These are phyloP conservation scores for Patellaria atrata DNA, from an alignment of 495 filamentous ascomycete genomes.

Conservation along the genomic window DNA sequence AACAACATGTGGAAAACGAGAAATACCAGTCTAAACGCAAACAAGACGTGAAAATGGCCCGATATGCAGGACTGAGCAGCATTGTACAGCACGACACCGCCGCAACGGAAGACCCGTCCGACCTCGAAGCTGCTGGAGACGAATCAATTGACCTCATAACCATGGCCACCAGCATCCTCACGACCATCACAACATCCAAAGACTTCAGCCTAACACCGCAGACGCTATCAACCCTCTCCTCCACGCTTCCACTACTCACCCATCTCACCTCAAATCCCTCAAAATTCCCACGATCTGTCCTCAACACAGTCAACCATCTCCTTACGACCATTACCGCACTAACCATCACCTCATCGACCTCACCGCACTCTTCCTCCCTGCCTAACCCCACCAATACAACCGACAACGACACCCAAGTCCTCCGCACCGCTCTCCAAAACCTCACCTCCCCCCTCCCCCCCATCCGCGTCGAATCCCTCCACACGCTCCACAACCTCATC, in stretches of 20 bases:
- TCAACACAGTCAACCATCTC: slow-evolving; percentile 11
- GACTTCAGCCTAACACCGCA: slow-evolving; percentile 9
- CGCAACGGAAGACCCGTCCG: background rate
- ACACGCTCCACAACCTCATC: slow-evolving; percentile 52
- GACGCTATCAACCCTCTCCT: background rate
- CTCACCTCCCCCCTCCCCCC: slow-evolving; percentile 64
- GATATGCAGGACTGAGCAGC: slow-evolving; percentile 3
- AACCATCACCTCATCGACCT: background rate
- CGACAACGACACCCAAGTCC: slow-evolving; percentile 18
- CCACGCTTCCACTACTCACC: slow-evolving; percentile 4
- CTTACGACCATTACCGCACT: background rate
- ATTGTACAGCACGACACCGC: slow-evolving; percentile 3
- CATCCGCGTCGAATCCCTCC: slow-evolving; percentile 63
- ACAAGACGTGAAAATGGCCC: slow-evolving; percentile 7
- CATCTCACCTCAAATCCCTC: slow-evolving; percentile 6
- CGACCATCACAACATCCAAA: slow-evolving; percentile 8
- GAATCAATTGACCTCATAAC: slow-evolving; percentile 16
- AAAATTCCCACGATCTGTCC: slow-evolving; percentile 4
- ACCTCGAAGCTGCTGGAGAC: slow-evolving; percentile 1
- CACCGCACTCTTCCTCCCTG: slow-evolving; percentile 1
- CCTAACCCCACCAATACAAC: slow-evolving; percentile 1
- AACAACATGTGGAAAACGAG: slow-evolving; percentile 25
- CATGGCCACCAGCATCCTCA: slow-evolving; percentile 17
- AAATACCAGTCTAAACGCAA: slow-evolving; percentile 14
- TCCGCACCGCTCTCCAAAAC: slow-evolving; percentile 56